Conservation (phyloP, 2,329 filamentous ascomycete genomes). For the Diaporthe sp. region DNA sequence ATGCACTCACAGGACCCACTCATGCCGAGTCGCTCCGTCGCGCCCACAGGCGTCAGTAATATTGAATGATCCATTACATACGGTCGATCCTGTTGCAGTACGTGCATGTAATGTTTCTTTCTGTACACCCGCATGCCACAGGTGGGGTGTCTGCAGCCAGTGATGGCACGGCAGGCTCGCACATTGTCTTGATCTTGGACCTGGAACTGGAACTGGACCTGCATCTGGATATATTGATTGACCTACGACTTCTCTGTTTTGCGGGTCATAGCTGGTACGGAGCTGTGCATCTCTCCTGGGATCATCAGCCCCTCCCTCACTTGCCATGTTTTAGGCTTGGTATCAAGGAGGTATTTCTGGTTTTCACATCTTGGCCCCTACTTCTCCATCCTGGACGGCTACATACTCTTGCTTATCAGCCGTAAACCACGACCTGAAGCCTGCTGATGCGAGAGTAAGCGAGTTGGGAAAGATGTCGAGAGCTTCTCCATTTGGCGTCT, state of each 20-base stretch:
- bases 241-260: not conserved
- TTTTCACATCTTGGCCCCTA: not conserved
- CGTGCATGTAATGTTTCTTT: not conserved
- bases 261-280: not conserved
- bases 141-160: not conserved
- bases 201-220: not conserved
- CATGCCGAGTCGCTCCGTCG: not conserved
- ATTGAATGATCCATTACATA: not conserved
- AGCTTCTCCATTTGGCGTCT: not conserved
- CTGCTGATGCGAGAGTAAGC: too few species aligned
- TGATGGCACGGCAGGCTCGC: not conserved
- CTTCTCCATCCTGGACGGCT: not conserved
- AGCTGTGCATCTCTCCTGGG: not conserved
- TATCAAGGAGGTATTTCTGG: constrained; percentile 3
- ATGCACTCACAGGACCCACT: not conserved
- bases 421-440: not conserved
- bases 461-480: not conserved
- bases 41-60: not conserved
- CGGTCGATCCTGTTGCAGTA: not conserved
- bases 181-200: constrained; percentile 4
- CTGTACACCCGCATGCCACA: not conserved
- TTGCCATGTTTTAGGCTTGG: constrained; percentile 5
- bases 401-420: too few species aligned
- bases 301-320: not conserved
- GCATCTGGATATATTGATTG: not conserved